Base-by-base conservation (phyloP, 1,139 yeast genomes). In the Debaryomyces nepalensis region DNA sequence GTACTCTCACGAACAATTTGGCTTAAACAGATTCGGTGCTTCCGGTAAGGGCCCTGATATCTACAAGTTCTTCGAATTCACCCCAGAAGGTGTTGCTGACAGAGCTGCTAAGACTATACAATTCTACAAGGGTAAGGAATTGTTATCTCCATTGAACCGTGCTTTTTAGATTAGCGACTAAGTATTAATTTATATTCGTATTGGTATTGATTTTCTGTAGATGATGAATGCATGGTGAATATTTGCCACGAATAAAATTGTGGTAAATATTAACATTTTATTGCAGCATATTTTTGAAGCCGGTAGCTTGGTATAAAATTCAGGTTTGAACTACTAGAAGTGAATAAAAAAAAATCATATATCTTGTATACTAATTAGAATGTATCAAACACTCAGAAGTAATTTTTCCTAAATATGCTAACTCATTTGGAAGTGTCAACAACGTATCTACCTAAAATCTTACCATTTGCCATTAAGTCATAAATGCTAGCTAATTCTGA, bases 1-100 rank as follows among this genome's bases (percentile, higher is more conserved):
- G 72, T 95, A 90, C 78, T 82, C 98, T 49, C 99, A 95, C 75
- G 96, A 87, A 76, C 96, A 90, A 70, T 88, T 93, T 63, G 97
- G 98, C 70, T 79, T 95, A 66, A 82, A 90, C 81, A 82, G 90
- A 74, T 95, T 93, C 65, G 99, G 99, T 80, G 96, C 95, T 53
- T 90, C 98, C 49, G 99, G 97, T 68, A 88, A 89, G 68, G 96
- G 86, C 63, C 72, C 74, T 48, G 89, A 87, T 50, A 80, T 93
- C 48, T 95, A 83, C 84, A 81, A 87, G 70, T 75, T 64, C 77
- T 88, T 91, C 58, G 97, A 81, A 53, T 93, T 95, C 78, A 91
- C 96, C 43, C 86, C 95, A 53, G 97, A 89, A 64, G 97, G 96
- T 55, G 79, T 95, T 68, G 93, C 95, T 59, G 75, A 79, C 61